A percentile compares a stretch with the other conserved stretches of the same genome.
These are phyloP conservation scores for Chalciporus sphaerocephalus DNA, from an alignment of 768 basidiomycete genomes.

Conservation along the genomic window DNA sequence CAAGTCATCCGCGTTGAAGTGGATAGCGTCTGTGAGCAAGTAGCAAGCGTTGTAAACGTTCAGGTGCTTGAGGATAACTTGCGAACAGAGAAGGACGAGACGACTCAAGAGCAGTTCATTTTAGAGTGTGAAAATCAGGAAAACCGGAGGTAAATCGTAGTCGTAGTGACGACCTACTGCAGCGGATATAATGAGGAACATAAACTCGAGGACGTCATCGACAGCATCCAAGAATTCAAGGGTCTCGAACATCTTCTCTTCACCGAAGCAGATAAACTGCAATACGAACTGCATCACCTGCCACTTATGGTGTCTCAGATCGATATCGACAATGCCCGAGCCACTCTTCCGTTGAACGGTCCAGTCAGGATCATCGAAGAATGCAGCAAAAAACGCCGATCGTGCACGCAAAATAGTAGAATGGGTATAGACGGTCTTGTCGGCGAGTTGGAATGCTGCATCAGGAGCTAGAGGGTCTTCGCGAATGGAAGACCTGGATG, in stretches of 20 bases:
- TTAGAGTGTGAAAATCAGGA: slow-evolving; percentile 33
- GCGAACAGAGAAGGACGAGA: slow-evolving; percentile 78
- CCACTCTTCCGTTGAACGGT: slow-evolving; percentile 54
- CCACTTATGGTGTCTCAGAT: slow-evolving; percentile 72
- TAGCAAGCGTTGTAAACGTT: slow-evolving; percentile 74
- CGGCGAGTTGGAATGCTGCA: slow-evolving; percentile 65
- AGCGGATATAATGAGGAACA: slow-evolving; percentile 81
- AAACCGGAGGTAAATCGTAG: no score
- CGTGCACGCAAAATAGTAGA: slow-evolving; percentile 77
- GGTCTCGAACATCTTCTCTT: slow-evolving; percentile 64
- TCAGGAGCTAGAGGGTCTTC: slow-evolving; percentile 50
- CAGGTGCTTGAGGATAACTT: slow-evolving; percentile 60
- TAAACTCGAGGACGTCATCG: slow-evolving; percentile 79
- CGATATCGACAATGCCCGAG: slow-evolving; percentile 54
- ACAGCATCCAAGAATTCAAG: slow-evolving; percentile 60
- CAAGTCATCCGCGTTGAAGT: slow-evolving; percentile 68
- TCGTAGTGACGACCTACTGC: slow-evolving; percentile 50
- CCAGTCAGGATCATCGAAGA: slow-evolving; percentile 86
- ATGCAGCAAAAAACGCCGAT: slow-evolving; percentile 75
- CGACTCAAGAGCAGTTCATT: slow-evolving; percentile 88
- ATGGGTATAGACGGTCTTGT: slow-evolving; percentile 61
- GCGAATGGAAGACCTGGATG: slow-evolving; percentile 4
- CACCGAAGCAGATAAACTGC: slow-evolving; percentile 72
- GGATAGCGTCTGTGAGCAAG: slow-evolving; percentile 76
- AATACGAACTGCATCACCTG: slow-evolving; percentile 72